Evolutionary conservation across 2,329 filamentous ascomycete genomes (phyloP).

Genomic region (Raffaelea deltoideospora): DNA sequence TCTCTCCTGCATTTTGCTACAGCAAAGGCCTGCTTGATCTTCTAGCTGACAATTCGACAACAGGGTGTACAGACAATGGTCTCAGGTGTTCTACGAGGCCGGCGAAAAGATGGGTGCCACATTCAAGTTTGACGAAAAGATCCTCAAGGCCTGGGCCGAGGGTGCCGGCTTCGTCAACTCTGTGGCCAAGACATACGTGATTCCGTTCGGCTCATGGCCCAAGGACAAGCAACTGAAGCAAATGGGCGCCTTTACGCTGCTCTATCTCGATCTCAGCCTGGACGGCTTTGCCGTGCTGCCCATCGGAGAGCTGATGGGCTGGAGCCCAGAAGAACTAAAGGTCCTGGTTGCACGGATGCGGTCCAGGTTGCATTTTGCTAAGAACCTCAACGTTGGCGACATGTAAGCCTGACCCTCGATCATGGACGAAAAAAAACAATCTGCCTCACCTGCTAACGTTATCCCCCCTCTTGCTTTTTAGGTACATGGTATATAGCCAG

Average conservation of each 20-base stretch:
- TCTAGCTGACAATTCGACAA: constrained; percentile 28
- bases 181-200: background rate
- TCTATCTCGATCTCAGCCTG: background rate
- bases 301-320: background rate
- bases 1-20: no score
- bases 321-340: background rate
- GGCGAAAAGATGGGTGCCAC: constrained; percentile 2
- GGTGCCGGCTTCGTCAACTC: constrained; percentile 26
- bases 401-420: no score
- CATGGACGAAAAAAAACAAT: no score
- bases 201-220: background rate
- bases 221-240: background rate
- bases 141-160: background rate
- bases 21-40: no score
- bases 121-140: background rate
- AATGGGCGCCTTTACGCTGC: background rate
- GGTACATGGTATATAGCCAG: no score
- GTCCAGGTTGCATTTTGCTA: background rate
- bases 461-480: no score
- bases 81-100: constrained; percentile 5
- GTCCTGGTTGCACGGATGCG: background rate
- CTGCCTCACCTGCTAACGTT: no score
- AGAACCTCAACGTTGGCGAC: background rate
- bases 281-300: background rate
- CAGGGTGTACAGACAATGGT: constrained; percentile 24